Percentiles rank a stretch among this genome's conserved stretches.
These are phyloP conservation scores for Albophoma yamanashiensis DNA, from an alignment of 2,329 filamentous ascomycete species.

Conservation along the genomic window DNA sequence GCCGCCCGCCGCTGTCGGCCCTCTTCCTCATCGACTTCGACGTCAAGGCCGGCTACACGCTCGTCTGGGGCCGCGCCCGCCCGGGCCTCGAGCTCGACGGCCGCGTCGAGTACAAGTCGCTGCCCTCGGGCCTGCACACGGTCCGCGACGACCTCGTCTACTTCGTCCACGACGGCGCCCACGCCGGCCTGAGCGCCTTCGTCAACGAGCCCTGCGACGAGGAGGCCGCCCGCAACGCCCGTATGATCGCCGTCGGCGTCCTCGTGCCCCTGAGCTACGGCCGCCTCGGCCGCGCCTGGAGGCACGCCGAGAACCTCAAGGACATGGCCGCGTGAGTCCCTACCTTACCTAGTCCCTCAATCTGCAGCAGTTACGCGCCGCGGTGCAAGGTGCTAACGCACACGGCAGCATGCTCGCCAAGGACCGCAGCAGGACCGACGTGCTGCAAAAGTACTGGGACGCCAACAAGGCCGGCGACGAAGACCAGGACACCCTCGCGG, in stretches of 20 bases:
- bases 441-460: slow-evolving; percentile 76
- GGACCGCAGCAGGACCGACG: slow-evolving; percentile 49
- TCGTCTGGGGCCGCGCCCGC: slow-evolving; percentile 73
- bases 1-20: slow-evolving; percentile 46
- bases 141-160: slow-evolving; percentile 85
- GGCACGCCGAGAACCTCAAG: slow-evolving; percentile 68
- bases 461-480: slow-evolving; percentile 27
- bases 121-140: slow-evolving; percentile 86
- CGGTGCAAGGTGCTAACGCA: too few relatives aligned
- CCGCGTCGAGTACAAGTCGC: slow-evolving; percentile 88
- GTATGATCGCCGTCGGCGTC: slow-evolving; percentile 86
- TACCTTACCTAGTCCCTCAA: slow-evolving; percentile 3
- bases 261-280: slow-evolving; percentile 80
- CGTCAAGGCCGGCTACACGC: slow-evolving; percentile 82
- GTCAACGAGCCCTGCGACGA: slow-evolving; percentile 73
- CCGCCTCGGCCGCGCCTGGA: slow-evolving; percentile 78
- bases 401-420: slow-evolving; percentile 45
- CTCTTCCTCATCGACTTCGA: slow-evolving; percentile 88
- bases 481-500: slow-evolving; percentile 21
- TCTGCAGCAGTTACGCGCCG: too few relatives aligned
- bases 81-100: slow-evolving; percentile 68
- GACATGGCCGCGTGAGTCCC: slow-evolving; percentile 55
- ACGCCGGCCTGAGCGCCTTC: slow-evolving; percentile 87
- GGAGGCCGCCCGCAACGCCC: slow-evolving; percentile 68
- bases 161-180: slow-evolving; percentile 71